Evolutionary conservation across 2,329 filamentous ascomycete species (phyloP).

Genomic region (Biscogniauxia sp.): DNA sequence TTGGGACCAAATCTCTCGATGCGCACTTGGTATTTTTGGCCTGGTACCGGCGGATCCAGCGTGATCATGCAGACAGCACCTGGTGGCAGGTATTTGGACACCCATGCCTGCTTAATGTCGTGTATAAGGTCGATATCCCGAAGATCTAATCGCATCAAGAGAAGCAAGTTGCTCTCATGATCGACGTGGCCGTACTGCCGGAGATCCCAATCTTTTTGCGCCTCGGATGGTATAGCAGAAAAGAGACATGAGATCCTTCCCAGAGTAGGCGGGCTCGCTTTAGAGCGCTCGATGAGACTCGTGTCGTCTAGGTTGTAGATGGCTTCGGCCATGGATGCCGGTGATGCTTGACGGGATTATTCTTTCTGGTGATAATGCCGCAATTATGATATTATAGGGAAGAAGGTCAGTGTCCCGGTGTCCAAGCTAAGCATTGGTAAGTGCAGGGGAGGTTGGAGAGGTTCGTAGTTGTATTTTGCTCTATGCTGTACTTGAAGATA

Average conservation of each 20-base stretch:
- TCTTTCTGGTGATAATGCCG: not conserved
- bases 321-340: not conserved
- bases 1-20: slow-evolving; percentile 27
- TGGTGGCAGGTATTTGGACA: slow-evolving; percentile 16
- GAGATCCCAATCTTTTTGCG: slow-evolving; percentile 5
- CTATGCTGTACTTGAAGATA: too few species aligned
- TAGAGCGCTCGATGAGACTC: not conserved
- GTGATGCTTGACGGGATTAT: not conserved
- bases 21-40: slow-evolving; percentile 25
- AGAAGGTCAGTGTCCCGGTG: too few species aligned
- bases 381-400: too few species aligned
- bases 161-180: slow-evolving; percentile 11
- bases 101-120: slow-evolving; percentile 17
- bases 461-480: too few species aligned
- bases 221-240: slow-evolving; percentile 5
- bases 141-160: slow-evolving; percentile 12
- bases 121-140: not conserved
- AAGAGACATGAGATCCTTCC: slow-evolving; percentile 2
- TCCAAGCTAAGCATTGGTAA: too few species aligned
- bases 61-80: slow-evolving; percentile 14
- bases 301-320: not conserved
- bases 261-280: not conserved
- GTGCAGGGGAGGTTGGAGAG: too few species aligned
- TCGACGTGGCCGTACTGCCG: slow-evolving; percentile 14
- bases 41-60: slow-evolving; percentile 7